Percentiles rank a stretch among this genome's conserved stretches.
phyloP scores from a whole-genome alignment of 306 rosid genomes.

The Cicer arietinum region DNA sequence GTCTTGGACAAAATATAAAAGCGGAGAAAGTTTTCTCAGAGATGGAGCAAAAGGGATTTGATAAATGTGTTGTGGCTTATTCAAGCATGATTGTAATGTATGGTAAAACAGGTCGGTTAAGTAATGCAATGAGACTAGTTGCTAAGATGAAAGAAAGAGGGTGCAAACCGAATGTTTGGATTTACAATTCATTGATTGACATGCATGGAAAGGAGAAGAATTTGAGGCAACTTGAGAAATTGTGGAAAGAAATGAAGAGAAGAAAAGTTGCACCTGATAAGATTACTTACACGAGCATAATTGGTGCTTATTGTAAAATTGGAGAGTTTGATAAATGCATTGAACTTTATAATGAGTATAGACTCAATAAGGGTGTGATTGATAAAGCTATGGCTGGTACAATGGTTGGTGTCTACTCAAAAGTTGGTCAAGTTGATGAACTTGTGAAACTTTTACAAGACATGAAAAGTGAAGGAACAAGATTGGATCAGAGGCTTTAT shows the following conservation, averaged over 20 bases:
- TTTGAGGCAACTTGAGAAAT: slow-evolving; percentile 70
- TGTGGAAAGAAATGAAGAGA: slow-evolving; percentile 80
- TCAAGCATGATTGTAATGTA: slow-evolving; percentile 80
- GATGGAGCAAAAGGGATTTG: slow-evolving; percentile 74
- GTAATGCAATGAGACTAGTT: slow-evolving; percentile 60
- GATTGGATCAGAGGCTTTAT: slow-evolving; percentile 67
- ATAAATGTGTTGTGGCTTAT: slow-evolving; percentile 75
- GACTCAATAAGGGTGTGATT: slow-evolving; percentile 63
- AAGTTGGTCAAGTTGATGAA: slow-evolving; percentile 58
- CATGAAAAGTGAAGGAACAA: slow-evolving; percentile 68
- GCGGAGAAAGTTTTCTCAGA: slow-evolving; percentile 63
- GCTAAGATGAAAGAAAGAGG: slow-evolving; percentile 87
- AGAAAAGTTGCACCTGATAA: slow-evolving; percentile 72
- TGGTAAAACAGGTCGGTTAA: slow-evolving; percentile 64
- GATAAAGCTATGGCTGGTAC: slow-evolving; percentile 76
- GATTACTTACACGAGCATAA: slow-evolving; percentile 67
- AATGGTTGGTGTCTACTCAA: slow-evolving; percentile 75
- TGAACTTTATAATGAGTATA: slow-evolving; percentile 58
- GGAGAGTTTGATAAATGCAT: slow-evolving; percentile 60
- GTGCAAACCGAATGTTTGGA: slow-evolving; percentile 76
- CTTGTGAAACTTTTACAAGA: slow-evolving; percentile 69
- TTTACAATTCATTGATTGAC: slow-evolving; percentile 76
- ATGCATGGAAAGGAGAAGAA: slow-evolving; percentile 73
- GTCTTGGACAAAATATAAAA: slow-evolving; percentile 54
- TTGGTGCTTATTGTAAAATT: slow-evolving; percentile 65